Evolutionary conservation across 768 basidiomycete genomes (phyloP), one percentile per base, ranked within the genome.

Genomic region (Sistotremastrum niveocremeum): DNA sequence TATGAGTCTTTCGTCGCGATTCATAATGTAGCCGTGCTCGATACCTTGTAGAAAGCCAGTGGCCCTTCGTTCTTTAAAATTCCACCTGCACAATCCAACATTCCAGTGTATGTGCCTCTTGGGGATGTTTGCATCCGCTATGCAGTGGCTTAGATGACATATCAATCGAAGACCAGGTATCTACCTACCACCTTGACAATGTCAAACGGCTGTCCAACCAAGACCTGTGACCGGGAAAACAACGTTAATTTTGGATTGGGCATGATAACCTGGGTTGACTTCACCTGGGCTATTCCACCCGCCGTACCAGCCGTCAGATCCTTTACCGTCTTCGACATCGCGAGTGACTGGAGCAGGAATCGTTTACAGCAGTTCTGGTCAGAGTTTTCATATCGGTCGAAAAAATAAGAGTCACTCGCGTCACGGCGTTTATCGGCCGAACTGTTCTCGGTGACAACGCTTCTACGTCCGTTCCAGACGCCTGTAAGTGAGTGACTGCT

Each of bases 81-180:
- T 42, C 83, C 85, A n/a, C 79, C 76, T 7, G 89, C 91, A 60
- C 90, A 94, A 51, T 90, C 73, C 48, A 93, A 51, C 77, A 93
- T 90, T 49, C 86, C 85, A 40, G 63, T 70, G 64, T 91, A 94
- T 3, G 90, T 94, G 38, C 91, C 91, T 57, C 79, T 78, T 36
- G 91, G 73, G 29, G 90, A 74, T 7, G 91, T 94, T 77, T 97
- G 91, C 81, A 94, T 90, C 49, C 91, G 79, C 88, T 90, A 58
- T 38, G 50, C 34, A 47, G 46, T 44, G 29, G 45, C 34, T 48
- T 48, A 52, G 46, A 42, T 43, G 50, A 42, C 43, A 52, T 30
- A 43, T 39, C 50, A 53, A 49, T 11, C 38, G 31, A 31, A 29
- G 33, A 34, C 46, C 8, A 37, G 34, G 9, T 34, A 12, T 45